phyloP scores from a whole-genome alignment of 176 grass and related monocot species.

The Tillandsia leiboldiana region DNA sequence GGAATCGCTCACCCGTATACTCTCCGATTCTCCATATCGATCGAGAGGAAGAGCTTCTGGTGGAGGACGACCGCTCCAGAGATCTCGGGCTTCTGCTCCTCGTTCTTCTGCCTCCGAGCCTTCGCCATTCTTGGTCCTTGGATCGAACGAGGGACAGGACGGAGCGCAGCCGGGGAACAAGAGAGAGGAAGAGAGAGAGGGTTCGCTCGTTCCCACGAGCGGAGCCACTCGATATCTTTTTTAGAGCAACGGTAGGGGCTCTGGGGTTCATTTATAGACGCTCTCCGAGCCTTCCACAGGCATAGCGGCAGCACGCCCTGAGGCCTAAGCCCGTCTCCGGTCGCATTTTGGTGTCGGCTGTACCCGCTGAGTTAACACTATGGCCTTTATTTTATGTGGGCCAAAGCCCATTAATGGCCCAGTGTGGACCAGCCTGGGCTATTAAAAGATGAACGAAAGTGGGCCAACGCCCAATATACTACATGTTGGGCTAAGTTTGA shows the following conservation, averaged over 20 bases:
- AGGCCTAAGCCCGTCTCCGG: not conserved
- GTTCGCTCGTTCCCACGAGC: slow-evolving; percentile 27
- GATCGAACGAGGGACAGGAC: slow-evolving; percentile 1
- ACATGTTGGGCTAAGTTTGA: not conserved
- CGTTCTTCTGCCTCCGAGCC: slow-evolving; percentile 81
- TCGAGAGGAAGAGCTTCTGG: slow-evolving; percentile 94
- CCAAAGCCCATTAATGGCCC: too few species aligned
- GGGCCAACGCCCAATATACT: not conserved
- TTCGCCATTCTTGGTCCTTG: slow-evolving; percentile 58
- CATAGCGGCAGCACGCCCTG: not conserved
- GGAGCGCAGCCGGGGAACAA: not conserved
- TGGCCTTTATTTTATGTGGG: too few species aligned
- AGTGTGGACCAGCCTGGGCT: too few species aligned
- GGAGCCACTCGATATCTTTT: slow-evolving; percentile 21
- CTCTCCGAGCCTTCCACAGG: not conserved
- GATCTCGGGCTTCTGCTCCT: slow-evolving; percentile 43
- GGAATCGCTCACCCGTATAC: slow-evolving; percentile 70
- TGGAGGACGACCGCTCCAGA: slow-evolving; percentile 68
- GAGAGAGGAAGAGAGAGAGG: not conserved
- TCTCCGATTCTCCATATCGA: slow-evolving; percentile 76
- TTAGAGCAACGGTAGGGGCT: not conserved
- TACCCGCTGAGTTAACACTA: too few species aligned
- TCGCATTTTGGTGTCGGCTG: too few species aligned
- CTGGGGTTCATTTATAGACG: slow-evolving; percentile 14
- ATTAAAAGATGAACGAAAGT: not conserved